These are phyloP conservation scores for Yamadazyma insecticola DNA, from an alignment of 805 yeast genomes.

Conservation along the genomic window DNA sequence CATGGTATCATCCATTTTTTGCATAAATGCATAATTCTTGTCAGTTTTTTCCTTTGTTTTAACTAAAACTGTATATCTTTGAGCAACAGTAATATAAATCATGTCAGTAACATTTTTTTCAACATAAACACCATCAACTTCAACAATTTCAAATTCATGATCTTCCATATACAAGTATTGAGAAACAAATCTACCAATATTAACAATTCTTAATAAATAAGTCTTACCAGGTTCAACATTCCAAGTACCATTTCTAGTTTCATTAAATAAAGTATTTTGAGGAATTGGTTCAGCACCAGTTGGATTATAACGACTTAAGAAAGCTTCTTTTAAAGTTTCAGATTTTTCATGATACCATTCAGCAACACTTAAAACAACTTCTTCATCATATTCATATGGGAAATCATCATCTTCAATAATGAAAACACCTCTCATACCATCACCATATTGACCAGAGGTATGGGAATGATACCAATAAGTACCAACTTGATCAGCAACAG, in stretches of 20 bases:
- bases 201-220: constrained; percentile 59
- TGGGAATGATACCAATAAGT: constrained; percentile 98
- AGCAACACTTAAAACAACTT: constrained; percentile 49
- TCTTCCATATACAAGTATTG: constrained; percentile 44
- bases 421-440: constrained; percentile 81
- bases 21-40: constrained; percentile 58
- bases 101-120: constrained; percentile 53
- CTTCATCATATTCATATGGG: constrained; percentile 63
- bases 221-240: constrained; percentile 55
- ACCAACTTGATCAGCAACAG: constrained; percentile 80
- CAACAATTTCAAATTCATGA: constrained; percentile 38
- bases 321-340: constrained; percentile 40
- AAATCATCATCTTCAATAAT: constrained; percentile 61
- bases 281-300: constrained; percentile 86
- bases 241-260: constrained; percentile 54
- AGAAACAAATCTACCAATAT: constrained; percentile 69
- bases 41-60: constrained; percentile 43
- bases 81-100: constrained; percentile 72
- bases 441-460: constrained; percentile 84
- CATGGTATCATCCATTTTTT: constrained; percentile 60
- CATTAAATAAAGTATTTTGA: constrained; percentile 60
- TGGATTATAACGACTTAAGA: constrained; percentile 65
- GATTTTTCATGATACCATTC: constrained; percentile 64
- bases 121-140: constrained; percentile 49
- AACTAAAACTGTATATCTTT: constrained; percentile 69